Percentiles rank a stretch among this genome's conserved stretches.
phyloP scores from a whole-genome alignment of 495 filamentous ascomycete species.

The Amniculicola lignicola region DNA sequence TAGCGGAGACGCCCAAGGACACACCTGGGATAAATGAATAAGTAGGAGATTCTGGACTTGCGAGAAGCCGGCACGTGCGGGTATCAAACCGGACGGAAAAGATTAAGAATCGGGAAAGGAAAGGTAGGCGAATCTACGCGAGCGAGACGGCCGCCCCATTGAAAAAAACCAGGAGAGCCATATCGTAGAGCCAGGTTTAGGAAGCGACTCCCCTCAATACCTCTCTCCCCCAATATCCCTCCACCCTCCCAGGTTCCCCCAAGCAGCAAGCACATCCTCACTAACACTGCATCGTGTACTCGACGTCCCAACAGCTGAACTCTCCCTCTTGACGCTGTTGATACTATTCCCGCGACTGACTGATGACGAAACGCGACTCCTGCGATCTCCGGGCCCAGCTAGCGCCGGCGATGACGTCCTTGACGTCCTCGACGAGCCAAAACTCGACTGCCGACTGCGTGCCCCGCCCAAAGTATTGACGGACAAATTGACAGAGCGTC shows the following conservation, averaged over 20 bases:
- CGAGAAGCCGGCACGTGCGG: too few species aligned
- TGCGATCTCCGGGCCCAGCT: not conserved
- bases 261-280: constrained; percentile 45
- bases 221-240: constrained; percentile 7
- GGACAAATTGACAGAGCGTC: not conserved
- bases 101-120: too few species aligned
- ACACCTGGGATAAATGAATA: too few species aligned
- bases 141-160: too few species aligned
- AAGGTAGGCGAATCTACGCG: too few species aligned
- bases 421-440: not conserved
- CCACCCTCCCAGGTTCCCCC: constrained; percentile 41
- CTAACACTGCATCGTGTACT: constrained; percentile 40
- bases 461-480: not conserved
- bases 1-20: too few species aligned
- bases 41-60: too few species aligned
- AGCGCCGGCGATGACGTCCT: not conserved
- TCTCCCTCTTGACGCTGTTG: constrained; percentile 20
- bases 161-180: too few species aligned
- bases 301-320: constrained; percentile 1
- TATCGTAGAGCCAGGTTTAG: too few species aligned
- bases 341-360: constrained; percentile 21
- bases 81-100: too few species aligned
- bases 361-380: not conserved
- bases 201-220: not conserved
- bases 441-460: not conserved